A percentile compares a stretch with the other conserved stretches of the same genome.
These are phyloP conservation scores for Noccaea caerulescens DNA, from an alignment of 345 rosid genomes.

Conservation along the genomic window DNA sequence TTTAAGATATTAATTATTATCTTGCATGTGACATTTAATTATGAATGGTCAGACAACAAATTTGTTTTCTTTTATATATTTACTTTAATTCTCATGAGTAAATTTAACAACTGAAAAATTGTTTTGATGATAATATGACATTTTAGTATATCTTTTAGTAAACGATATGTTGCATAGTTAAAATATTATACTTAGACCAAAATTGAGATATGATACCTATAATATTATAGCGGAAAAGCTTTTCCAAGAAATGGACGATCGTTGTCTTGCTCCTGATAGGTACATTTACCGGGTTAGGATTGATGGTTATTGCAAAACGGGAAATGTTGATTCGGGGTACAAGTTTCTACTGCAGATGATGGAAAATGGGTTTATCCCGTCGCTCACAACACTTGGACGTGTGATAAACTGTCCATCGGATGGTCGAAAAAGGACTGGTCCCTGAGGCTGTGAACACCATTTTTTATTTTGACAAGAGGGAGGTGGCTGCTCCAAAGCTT, in stretches of 20 bases:
- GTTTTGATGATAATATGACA: too few relatives aligned
- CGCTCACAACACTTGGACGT: constrained; percentile 70
- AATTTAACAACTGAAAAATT: too few relatives aligned
- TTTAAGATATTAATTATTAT: too few relatives aligned
- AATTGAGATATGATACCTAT: too few relatives aligned
- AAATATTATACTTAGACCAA: too few relatives aligned
- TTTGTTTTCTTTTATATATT: too few relatives aligned
- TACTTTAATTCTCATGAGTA: too few relatives aligned
- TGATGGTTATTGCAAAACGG: constrained; percentile 83
- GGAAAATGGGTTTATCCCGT: constrained; percentile 69
- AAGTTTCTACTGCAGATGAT: constrained; percentile 60
- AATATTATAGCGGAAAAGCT: constrained; percentile 68
- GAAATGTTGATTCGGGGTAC: constrained; percentile 61
- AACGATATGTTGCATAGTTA: too few relatives aligned
- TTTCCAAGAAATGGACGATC: constrained; percentile 66
- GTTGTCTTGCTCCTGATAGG: constrained; percentile 64
- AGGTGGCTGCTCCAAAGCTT: constrained; percentile 88
- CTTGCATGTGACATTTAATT: too few relatives aligned
- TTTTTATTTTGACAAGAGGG: constrained; percentile 75
- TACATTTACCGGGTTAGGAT: constrained; percentile 78
- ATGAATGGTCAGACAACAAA: too few relatives aligned
- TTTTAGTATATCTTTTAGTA: too few relatives aligned
- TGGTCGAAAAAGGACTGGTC: constrained; percentile 72
- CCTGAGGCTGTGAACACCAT: constrained; percentile 77
- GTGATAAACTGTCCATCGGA: constrained; percentile 79